Base-by-base conservation (phyloP, 1,284 basidiomycete species). In the Boletus mariae region DNA sequence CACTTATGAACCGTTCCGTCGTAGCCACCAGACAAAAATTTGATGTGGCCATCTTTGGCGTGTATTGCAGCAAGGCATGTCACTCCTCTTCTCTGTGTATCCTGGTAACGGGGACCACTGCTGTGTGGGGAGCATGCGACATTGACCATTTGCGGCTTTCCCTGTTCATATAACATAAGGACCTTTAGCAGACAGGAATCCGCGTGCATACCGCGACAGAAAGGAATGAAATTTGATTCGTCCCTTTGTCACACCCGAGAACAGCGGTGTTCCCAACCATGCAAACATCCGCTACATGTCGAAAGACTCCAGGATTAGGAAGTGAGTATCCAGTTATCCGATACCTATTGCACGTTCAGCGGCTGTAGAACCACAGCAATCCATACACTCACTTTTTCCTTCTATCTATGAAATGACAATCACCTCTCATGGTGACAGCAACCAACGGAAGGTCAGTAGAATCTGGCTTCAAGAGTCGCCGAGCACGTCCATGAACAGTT, bases 391-490 rank as follows among this genome's bases (percentile, higher is more conserved):
- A 68, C 67, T 67, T 67, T 51, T 64, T 57, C 49, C 57, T 62
- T 53, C 71, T 68, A 57, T 75, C 59, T 54, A 80, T 75, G 59
- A 79, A 80, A 53, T 82, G 75, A 15, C 73, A 65, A 55, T 82
- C 78, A 25, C 74, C 75, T 42, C 77, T 69, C 78, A 82, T 79
- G 28, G 76, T 75, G 43, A 83, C 67, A 17, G 78, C 74, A 41
- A 74, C 69, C 31, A 78, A 58, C 11, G 77, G 76, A 40, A 73
- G 58, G 38, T 60, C 59, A 23, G 55, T 52, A 45, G 67, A 61
- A 29, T 56, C 45, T 37, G 77, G 74, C 26, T 74, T 60, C 15
- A 82, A 59, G 50, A 83, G 59, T 46, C 80, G 67, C 59, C 77
- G 70, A 41, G 72, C 66, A 41, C 72, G 71, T 34, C 71, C 73